Base-by-base conservation (phyloP, 768 basidiomycete species). In the Lactarius trivialis region DNA sequence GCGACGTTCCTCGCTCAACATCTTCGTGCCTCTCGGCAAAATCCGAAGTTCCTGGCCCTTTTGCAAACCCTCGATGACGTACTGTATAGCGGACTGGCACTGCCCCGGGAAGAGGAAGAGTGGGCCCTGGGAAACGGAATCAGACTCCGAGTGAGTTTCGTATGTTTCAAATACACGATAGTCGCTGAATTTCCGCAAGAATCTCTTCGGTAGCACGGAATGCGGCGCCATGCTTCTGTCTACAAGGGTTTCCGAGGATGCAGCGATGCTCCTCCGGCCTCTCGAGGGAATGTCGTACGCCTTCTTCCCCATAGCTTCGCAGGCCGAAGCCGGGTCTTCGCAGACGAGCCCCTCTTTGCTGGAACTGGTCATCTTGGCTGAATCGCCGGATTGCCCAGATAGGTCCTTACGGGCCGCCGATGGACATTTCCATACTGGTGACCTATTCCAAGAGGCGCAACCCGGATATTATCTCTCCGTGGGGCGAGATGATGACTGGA, bases 401-500 rank as follows among this genome's bases (percentile, higher is more conserved):
- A 50, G 59, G 8, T 81, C 82, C 1, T 74, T 89, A 7, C 80
- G 86, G 55, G 70, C 79, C 54, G 65, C 77, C 1, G 87, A 91
- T 70, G 88, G 88, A 7, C 77, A 88, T 69, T 89, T 87, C 75
- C 89, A 89, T 71, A 90, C 89, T 15, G 89, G 89, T 1, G 89
- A 91, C 72, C 75, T 91, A n/a, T 91, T 91, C 77, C 80, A 82
- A 68, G 84, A 88, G 71, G 76, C 78, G 19, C 66, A 75, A 2
- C 77, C 82, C 1, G 86, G 86, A 0, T 75, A 73, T 67, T 91
- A 85, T 70, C 70, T 83, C 51, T 87, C 81, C 64, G 81, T 85
- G 39, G 89, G 89, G 28, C 82, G 89, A 45, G 83, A 89, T 63
- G 89, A 91, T 67, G 89, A 91, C 72, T 90, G 89, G 89, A 91